phyloP scores from a whole-genome alignment of 2,329 filamentous ascomycete genomes.

The Anisogramma anomala region DNA sequence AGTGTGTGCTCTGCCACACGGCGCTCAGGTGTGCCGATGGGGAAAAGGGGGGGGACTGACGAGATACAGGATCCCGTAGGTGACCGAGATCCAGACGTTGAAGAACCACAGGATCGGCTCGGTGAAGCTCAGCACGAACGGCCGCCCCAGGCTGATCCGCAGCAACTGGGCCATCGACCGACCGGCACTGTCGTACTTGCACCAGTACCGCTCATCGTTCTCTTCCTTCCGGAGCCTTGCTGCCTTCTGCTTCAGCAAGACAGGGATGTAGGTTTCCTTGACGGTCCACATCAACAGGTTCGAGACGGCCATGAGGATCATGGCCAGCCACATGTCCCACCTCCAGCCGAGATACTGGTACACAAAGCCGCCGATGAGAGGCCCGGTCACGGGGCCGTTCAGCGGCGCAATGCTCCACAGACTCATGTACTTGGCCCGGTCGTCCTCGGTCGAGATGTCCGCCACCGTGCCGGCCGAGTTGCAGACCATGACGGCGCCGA shows the following conservation, averaged over 20 bases:
- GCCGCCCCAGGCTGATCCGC: slow-evolving; percentile 64
- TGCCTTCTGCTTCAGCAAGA: slow-evolving; percentile 56
- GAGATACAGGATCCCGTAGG: slow-evolving; percentile 62
- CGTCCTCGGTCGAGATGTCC: slow-evolving; percentile 71
- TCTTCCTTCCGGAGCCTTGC: slow-evolving; percentile 53
- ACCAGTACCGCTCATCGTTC: slow-evolving; percentile 64
- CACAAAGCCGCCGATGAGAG: slow-evolving; percentile 71
- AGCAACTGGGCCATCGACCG: slow-evolving; percentile 53
- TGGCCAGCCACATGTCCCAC: slow-evolving; percentile 72
- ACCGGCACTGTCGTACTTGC: slow-evolving; percentile 60
- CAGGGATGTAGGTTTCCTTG: slow-evolving; percentile 67
- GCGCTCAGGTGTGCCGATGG: background rate
- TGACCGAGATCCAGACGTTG: slow-evolving; percentile 62
- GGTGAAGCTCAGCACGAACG: slow-evolving; percentile 63
- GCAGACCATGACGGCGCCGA: slow-evolving; percentile 61
- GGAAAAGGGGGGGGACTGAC: background rate
- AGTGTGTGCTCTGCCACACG: background rate
- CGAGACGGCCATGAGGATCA: slow-evolving; percentile 58
- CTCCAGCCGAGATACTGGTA: slow-evolving; percentile 72
- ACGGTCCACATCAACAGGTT: slow-evolving; percentile 47
- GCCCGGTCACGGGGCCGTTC: slow-evolving; percentile 52
- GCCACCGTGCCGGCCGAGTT: slow-evolving; percentile 75
- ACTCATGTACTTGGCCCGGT: slow-evolving; percentile 70
- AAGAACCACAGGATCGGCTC: slow-evolving; percentile 74
- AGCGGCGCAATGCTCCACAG: slow-evolving; percentile 76